Evolutionary conservation across 139 green algal species (phyloP).

Genomic region (Chlamydomonas sphaeroides): DNA sequence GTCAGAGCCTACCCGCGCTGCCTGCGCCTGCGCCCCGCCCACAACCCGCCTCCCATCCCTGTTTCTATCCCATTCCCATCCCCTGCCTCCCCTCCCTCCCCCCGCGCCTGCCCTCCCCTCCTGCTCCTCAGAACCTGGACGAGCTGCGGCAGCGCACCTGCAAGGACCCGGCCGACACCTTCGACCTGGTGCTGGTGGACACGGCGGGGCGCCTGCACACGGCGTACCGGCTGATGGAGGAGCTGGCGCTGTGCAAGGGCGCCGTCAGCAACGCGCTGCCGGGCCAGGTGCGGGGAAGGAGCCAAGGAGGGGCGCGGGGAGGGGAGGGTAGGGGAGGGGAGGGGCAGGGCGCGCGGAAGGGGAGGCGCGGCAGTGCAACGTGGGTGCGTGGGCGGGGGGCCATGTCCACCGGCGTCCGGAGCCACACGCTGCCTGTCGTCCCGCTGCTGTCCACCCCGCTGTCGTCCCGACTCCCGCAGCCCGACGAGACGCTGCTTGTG

Average conservation of each 20-base stretch:
- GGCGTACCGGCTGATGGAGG: slow-evolving; percentile 95
- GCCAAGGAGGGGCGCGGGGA: neutral
- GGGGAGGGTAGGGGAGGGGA: neutral
- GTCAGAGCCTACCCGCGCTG: neutral
- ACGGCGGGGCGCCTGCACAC: slow-evolving; percentile 93
- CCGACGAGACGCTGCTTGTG: slow-evolving; percentile 93
- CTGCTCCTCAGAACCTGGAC: slow-evolving; percentile 21
- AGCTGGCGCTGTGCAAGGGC: slow-evolving; percentile 68
- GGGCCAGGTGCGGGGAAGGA: neutral
- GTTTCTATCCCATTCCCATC: neutral
- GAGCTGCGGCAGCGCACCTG: slow-evolving; percentile 34
- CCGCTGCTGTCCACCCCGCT: neutral
- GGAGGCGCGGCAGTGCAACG: no score
- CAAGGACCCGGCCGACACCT: slow-evolving; percentile 32
- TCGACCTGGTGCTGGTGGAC: slow-evolving; percentile 92
- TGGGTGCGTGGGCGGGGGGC: no score
- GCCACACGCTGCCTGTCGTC: no score
- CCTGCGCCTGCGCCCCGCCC: no score
- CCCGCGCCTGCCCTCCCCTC: neutral
- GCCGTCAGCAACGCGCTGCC: slow-evolving; percentile 39
- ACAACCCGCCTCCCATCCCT: neutral
- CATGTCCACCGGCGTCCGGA: neutral
- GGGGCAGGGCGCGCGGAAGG: no score
- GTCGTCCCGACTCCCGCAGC: no score
- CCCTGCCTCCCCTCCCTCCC: neutral